These are phyloP conservation scores for Aspergillus sp. DNA, from an alignment of 2,329 filamentous ascomycete species.

Conservation along the genomic window DNA sequence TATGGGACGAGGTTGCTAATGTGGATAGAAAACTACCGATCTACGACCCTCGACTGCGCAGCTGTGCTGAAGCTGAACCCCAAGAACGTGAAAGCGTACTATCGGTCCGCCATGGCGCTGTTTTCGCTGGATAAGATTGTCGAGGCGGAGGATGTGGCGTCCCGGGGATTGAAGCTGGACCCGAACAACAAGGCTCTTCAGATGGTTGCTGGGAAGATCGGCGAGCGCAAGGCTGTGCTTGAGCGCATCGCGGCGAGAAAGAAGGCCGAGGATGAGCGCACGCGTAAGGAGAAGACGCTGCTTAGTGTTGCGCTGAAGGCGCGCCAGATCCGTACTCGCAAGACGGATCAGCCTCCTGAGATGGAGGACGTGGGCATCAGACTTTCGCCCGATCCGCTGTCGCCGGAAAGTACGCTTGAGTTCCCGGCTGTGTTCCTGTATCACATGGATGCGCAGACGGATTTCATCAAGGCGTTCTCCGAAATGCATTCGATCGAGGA, in stretches of 20 bases:
- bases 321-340: slow-evolving; percentile 68
- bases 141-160: slow-evolving; percentile 79
- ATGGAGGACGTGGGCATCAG: slow-evolving; percentile 78
- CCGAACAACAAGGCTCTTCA: slow-evolving; percentile 67
- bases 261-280: slow-evolving; percentile 48
- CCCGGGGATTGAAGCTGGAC: slow-evolving; percentile 73
- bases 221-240: slow-evolving; percentile 58
- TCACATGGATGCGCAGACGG: slow-evolving; percentile 75
- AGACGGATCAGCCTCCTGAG: slow-evolving; percentile 73
- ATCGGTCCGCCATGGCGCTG: slow-evolving; percentile 77
- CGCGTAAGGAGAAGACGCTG: slow-evolving; percentile 59
- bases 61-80: slow-evolving; percentile 76
- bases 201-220: slow-evolving; percentile 64
- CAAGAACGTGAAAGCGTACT: slow-evolving; percentile 84
- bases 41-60: slow-evolving; percentile 81
- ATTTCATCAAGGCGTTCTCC: slow-evolving; percentile 85
- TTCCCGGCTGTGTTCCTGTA: slow-evolving; percentile 87
- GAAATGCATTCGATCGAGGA: slow-evolving; percentile 75
- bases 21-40: slow-evolving; percentile 74
- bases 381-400: slow-evolving; percentile 71
- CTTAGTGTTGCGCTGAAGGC: slow-evolving; percentile 68
- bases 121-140: slow-evolving; percentile 74
- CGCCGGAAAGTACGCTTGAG: slow-evolving; percentile 69
- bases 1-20: not conserved
- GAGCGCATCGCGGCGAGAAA: slow-evolving; percentile 60